Percentiles rank a stretch among this genome's conserved stretches.
phyloP scores from a whole-genome alignment of 129 eudicot species.

The Tanacetum coccineum region DNA sequence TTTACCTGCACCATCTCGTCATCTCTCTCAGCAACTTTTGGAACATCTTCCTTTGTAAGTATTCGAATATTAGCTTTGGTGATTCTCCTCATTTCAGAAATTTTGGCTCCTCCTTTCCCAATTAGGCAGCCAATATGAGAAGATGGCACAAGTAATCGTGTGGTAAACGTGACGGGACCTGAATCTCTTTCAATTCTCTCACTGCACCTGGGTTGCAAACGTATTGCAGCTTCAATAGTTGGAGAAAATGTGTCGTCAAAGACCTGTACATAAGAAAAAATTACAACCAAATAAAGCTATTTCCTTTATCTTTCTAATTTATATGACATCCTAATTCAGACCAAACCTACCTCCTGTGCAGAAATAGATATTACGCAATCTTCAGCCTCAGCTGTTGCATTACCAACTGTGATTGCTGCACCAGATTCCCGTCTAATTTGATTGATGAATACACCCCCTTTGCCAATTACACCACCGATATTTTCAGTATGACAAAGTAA shows the following conservation, averaged over 20 bases:
- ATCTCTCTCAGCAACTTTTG: constrained; percentile 72
- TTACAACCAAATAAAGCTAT: too few relatives aligned
- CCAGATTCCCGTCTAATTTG: constrained; percentile 83
- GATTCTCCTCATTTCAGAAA: constrained; percentile 71
- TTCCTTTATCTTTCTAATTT: not conserved
- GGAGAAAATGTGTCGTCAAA: constrained; percentile 68
- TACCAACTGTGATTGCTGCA: constrained; percentile 67
- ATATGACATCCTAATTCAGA: not conserved
- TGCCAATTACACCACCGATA: constrained; percentile 88
- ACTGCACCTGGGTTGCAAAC: constrained; percentile 87
- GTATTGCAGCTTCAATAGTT: constrained; percentile 76
- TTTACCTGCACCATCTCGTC: constrained; percentile 92
- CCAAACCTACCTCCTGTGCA: constrained; percentile 56
- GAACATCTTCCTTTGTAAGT: constrained; percentile 66
- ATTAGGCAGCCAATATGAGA: constrained; percentile 79
- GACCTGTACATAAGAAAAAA: constrained; percentile 32
- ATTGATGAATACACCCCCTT: constrained; percentile 70
- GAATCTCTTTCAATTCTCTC: constrained; percentile 90
- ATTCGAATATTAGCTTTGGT: constrained; percentile 76
- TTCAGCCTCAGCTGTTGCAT: constrained; percentile 59
- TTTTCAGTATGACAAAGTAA: constrained; percentile 63
- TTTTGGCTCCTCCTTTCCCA: constrained; percentile 81
- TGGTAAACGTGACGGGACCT: constrained; percentile 61
- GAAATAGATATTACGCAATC: constrained; percentile 72
- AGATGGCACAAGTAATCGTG: constrained; percentile 66